phyloP scores from a whole-genome alignment of 768 basidiomycete genomes.

The Trichaptum fuscoviolaceum region DNA sequence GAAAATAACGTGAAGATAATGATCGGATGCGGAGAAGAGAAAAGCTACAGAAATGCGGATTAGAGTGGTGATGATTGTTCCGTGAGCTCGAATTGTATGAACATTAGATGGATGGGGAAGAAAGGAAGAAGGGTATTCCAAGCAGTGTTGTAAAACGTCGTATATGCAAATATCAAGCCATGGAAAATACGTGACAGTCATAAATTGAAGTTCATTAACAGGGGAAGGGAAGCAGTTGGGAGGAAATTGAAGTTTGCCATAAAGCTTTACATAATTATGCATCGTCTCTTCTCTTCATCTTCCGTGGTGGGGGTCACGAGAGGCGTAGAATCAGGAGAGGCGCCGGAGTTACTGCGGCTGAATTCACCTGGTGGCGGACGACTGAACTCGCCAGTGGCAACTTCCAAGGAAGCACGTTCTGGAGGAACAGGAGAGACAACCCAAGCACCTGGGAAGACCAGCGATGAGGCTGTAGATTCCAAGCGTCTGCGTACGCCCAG shows the following conservation, averaged over 20 bases:
- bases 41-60: neutral
- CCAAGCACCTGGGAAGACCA: constrained; percentile 10
- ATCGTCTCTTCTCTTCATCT: neutral
- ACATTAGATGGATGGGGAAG: neutral
- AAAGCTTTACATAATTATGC: neutral
- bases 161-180: neutral
- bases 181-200: neutral
- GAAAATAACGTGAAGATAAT: neutral
- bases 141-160: neutral
- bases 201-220: neutral
- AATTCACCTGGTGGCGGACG: neutral
- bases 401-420: constrained; percentile 9
- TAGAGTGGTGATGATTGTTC: neutral
- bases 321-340: neutral
- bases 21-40: neutral
- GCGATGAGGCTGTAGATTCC: constrained; percentile 9
- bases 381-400: constrained; percentile 9
- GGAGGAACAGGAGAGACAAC: constrained; percentile 5
- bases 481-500: constrained; percentile 5
- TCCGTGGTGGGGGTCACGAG: neutral
- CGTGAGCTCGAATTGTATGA: neutral
- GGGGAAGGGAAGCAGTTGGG: neutral
- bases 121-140: neutral
- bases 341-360: neutral
- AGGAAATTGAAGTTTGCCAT: neutral